Evolutionary conservation across 805 yeast species (phyloP).

Genomic region (Pichia kluyveri): DNA sequence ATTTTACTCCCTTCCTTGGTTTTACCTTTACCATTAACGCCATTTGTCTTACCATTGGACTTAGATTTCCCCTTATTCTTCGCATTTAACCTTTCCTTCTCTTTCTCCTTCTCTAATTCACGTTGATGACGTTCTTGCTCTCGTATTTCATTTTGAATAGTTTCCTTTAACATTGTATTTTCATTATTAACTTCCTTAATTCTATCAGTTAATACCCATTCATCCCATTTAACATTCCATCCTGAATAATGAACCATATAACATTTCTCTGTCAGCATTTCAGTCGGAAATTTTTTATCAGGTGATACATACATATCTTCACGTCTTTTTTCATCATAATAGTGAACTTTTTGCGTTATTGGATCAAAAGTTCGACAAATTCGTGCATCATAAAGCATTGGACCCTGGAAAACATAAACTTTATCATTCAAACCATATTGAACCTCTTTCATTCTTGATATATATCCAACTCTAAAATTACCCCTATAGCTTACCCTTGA

Average conservation of each 20-base stretch:
- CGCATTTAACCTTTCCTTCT: background rate
- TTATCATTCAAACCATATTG: conserved; percentile 17
- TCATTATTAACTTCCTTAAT: conserved; percentile 62
- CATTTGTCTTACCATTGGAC: background rate
- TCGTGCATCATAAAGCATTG: conserved; percentile 82
- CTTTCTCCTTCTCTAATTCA: background rate
- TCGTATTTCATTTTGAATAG: conserved; percentile 29
- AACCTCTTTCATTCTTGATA: background rate
- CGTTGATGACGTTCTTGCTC: conserved; percentile 4
- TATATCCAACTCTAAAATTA: no score
- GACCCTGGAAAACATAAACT: conserved; percentile 85
- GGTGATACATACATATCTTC: conserved; percentile 28
- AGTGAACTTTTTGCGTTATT: conserved; percentile 30
- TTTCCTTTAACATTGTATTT: conserved; percentile 54
- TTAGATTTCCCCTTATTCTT: background rate
- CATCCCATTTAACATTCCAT: conserved; percentile 96
- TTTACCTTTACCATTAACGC: background rate
- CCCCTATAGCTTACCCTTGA: no score
- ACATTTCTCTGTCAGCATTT: conserved; percentile 10
- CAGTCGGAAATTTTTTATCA: conserved; percentile 17
- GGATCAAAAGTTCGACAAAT: conserved; percentile 57
- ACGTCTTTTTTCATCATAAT: conserved; percentile 22
- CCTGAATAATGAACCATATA: conserved; percentile 86
- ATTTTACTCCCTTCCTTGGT: background rate
- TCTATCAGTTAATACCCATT: conserved; percentile 75